These are phyloP conservation scores for Lomentospora prolificans DNA, from an alignment of 2,329 filamentous ascomycete species.

Conservation along the genomic window DNA sequence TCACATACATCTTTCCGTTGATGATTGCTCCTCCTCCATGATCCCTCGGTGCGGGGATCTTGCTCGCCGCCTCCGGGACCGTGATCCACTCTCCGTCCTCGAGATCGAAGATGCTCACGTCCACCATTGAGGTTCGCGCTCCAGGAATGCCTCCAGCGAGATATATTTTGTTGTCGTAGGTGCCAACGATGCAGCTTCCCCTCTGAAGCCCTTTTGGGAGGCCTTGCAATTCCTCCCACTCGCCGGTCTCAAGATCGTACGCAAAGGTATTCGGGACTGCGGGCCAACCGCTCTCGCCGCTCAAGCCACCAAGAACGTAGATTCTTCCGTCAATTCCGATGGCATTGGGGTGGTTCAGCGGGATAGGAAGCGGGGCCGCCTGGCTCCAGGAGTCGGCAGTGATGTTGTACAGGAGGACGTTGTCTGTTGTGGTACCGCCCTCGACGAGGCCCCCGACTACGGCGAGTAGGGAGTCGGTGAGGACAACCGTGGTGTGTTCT, in stretches of 20 bases:
- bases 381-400: constrained; percentile 18
- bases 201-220: constrained; percentile 20
- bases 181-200: constrained; percentile 23
- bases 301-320: constrained; percentile 28
- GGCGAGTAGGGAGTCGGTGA: constrained; percentile 16
- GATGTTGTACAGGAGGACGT: constrained; percentile 23
- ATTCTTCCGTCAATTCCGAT: constrained; percentile 24
- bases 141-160: constrained; percentile 27
- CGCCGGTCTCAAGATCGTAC: constrained; percentile 18
- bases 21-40: constrained; percentile 23
- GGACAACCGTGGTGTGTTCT: constrained; percentile 17
- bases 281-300: constrained; percentile 17
- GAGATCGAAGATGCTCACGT: constrained; percentile 22
- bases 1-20: constrained; percentile 23
- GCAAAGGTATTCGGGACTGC: constrained; percentile 16
- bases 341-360: constrained; percentile 27
- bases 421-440: constrained; percentile 14
- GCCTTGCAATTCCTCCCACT: constrained; percentile 16
- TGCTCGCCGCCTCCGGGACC: constrained; percentile 16
- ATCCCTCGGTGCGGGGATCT: constrained; percentile 24
- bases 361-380: constrained; percentile 18
- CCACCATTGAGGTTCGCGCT: constrained; percentile 18
- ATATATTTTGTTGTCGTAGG: constrained; percentile 21
- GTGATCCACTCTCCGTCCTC: constrained; percentile 16
- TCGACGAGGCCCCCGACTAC: constrained; percentile 19